A percentile compares a stretch with the other conserved stretches of the same genome.
Conservation (phyloP, 345 rosid species). For the Xanthoceras sorbifolium region DNA sequence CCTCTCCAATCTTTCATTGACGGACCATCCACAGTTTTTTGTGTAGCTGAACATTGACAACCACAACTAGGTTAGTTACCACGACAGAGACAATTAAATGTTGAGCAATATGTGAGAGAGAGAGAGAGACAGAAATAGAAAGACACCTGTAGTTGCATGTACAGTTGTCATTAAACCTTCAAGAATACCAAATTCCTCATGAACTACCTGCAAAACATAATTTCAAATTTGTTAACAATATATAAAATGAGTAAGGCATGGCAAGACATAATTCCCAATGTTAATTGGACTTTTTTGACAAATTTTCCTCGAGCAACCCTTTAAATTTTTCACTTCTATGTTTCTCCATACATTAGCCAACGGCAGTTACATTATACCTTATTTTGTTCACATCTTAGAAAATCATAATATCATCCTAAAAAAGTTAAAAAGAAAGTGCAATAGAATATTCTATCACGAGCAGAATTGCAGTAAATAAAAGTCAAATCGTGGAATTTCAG, state of each 20-base stretch:
- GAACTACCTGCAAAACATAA: constrained; percentile 69
- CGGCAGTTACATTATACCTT: not conserved
- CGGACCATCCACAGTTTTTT: constrained; percentile 98
- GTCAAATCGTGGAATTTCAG: not conserved
- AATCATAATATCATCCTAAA: not conserved
- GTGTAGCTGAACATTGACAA: constrained; percentile 70
- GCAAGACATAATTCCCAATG: not conserved
- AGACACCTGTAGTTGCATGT: constrained; percentile 93
- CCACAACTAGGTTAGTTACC: constrained; percentile 16
- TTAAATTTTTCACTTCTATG: not conserved
- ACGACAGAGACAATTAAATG: not conserved
- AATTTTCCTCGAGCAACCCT: not conserved
- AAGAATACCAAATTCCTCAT: constrained; percentile 91
- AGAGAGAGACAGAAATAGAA: constrained; percentile 30
- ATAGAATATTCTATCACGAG: not conserved
- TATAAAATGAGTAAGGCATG: not conserved
- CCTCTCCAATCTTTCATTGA: constrained; percentile 99
- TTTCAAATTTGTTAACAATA: not conserved
- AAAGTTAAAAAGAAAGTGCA: not conserved
- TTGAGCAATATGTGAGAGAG: constrained; percentile 12
- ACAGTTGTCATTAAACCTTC: constrained; percentile 99
- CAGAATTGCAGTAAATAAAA: not conserved
- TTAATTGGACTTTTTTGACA: not conserved
- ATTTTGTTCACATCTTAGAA: not conserved
- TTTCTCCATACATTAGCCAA: not conserved